These are phyloP conservation scores for Parietaria judaica DNA, from an alignment of 306 rosid species.

Conservation along the genomic window DNA sequence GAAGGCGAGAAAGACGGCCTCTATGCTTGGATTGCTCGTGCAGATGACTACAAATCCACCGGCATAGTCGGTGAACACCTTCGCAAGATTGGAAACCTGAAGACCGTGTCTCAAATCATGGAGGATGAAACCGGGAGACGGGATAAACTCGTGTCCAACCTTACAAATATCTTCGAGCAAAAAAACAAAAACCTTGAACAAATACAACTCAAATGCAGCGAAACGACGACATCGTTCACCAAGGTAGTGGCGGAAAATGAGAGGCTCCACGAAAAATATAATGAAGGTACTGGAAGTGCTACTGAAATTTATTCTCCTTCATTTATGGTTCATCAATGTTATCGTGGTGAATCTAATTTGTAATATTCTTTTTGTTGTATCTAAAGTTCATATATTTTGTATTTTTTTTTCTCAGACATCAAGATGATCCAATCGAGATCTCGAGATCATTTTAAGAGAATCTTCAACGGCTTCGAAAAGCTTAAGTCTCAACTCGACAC, in stretches of 20 bases:
- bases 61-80: conserved; percentile 66
- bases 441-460: conserved; percentile 74
- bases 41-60: conserved; percentile 53
- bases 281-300: conserved; percentile 44
- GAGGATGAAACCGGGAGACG: conserved; percentile 71
- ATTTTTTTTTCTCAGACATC: conserved; percentile 37
- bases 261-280: conserved; percentile 51
- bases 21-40: conserved; percentile 90
- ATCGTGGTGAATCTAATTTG: too few species aligned
- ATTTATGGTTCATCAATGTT: conserved; percentile 4
- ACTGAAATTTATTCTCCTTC: neutral
- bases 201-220: conserved; percentile 55
- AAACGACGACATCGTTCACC: conserved; percentile 46
- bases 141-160: conserved; percentile 52
- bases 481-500: conserved; percentile 72
- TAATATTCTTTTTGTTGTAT: too few species aligned
- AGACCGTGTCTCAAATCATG: conserved; percentile 60
- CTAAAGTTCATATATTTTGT: conserved; percentile 9
- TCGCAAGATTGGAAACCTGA: conserved; percentile 64
- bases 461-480: conserved; percentile 67
- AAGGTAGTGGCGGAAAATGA: conserved; percentile 49
- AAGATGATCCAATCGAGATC: conserved; percentile 77
- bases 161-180: conserved; percentile 52
- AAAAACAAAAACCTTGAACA: conserved; percentile 58
- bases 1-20: conserved; percentile 51